Conservation (phyloP, 1,284 basidiomycete genomes). For the Cutaneotrichosporon curvatum region DNA sequence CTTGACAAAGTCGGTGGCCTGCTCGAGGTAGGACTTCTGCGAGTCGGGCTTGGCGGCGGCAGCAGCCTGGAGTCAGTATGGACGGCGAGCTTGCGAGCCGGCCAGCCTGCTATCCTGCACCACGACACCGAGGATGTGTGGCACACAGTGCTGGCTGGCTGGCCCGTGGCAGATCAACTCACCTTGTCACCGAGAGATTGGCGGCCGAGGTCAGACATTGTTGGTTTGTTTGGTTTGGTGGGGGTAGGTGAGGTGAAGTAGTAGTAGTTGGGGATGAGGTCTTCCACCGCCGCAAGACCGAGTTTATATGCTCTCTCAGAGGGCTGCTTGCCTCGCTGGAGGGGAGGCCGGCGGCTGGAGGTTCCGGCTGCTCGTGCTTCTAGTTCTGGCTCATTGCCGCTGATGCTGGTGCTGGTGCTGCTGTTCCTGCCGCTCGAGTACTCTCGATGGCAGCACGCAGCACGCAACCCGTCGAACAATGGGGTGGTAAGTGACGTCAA, state of each 20-base stretch:
- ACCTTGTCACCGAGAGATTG: constrained; percentile 41
- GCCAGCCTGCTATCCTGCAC: too few species aligned
- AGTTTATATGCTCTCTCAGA: neutral
- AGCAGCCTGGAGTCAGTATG: constrained; percentile 12
- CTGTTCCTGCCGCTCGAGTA: too few species aligned
- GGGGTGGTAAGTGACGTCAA: too few species aligned
- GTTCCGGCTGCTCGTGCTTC: neutral
- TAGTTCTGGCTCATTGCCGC: too few species aligned
- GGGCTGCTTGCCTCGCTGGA: neutral
- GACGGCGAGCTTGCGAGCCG: too few species aligned
- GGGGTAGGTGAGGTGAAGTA: constrained; percentile 2
- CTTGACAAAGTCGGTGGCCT: constrained; percentile 38
- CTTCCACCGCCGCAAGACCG: too few species aligned
- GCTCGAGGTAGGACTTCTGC: constrained; percentile 42
- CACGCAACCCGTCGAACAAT: too few species aligned
- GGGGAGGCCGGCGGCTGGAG: neutral
- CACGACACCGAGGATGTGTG: too few species aligned
- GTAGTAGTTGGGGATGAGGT: neutral
- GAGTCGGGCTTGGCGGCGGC: constrained; percentile 42
- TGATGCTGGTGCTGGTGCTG: too few species aligned
- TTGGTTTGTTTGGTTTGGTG: constrained; percentile 4
- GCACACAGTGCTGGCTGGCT: too few species aligned
- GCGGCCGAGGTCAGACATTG: constrained; percentile 27
- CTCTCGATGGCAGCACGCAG: too few species aligned
- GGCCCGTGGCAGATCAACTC: too few species aligned